These are phyloP conservation scores for Gynochthodes officinalis DNA, from an alignment of 257 asterid species.

Conservation along the genomic window DNA sequence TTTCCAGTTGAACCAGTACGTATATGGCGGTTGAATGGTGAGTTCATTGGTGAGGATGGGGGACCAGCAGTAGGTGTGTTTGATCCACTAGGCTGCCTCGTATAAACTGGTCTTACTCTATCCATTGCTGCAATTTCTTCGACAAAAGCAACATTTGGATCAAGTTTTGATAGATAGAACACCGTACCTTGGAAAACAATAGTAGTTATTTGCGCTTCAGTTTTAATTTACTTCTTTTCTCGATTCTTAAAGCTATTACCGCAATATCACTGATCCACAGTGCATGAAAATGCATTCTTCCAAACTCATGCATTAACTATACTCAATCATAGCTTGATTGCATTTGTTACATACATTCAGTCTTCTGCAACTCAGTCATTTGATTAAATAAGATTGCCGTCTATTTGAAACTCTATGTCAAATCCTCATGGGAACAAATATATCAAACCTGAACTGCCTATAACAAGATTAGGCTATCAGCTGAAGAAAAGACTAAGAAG, in stretches of 20 bases:
- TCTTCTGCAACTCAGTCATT: not conserved
- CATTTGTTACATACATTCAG: not conserved
- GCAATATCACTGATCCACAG: not conserved
- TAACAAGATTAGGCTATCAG: not conserved
- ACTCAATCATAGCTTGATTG: no score
- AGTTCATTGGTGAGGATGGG: slow-evolving; percentile 33
- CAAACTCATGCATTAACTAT: not conserved
- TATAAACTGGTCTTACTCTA: slow-evolving; percentile 24
- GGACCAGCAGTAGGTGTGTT: slow-evolving; percentile 14
- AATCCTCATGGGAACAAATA: not conserved
- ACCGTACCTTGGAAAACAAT: not conserved
- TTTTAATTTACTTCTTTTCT: not conserved
- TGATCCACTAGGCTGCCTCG: slow-evolving; percentile 22
- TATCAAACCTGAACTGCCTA: not conserved
- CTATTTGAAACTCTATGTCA: not conserved
- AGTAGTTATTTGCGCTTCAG: no score
- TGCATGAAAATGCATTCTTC: not conserved
- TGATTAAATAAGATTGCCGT: not conserved
- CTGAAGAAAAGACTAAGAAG: not conserved
- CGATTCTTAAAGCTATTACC: not conserved
- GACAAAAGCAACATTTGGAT: not conserved
- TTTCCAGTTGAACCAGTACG: slow-evolving; percentile 51
- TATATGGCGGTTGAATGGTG: slow-evolving; percentile 46
- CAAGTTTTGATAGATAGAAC: not conserved
- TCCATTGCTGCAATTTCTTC: slow-evolving; percentile 16